Base-by-base conservation (phyloP, 2,329 filamentous ascomycete species). In the Phyllosticta citriasiana region DNA sequence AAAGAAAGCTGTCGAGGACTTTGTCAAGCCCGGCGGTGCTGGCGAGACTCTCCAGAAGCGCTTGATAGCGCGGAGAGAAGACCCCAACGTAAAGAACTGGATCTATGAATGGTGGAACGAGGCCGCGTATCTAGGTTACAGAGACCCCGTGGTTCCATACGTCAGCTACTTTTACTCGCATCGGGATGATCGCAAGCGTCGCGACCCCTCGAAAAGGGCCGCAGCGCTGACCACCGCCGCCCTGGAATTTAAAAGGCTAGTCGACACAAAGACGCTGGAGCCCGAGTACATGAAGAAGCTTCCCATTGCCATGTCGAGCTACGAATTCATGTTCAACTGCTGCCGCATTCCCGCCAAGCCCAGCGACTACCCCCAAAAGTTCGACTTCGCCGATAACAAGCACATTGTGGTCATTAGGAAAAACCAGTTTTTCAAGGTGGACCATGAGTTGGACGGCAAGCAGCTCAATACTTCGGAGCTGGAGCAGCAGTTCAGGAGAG, bases 131-230 rank as follows among this genome's bases (percentile, higher is more conserved):
- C 85, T 99, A 66, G 83, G 79, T 66, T 97, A 97, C 80, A 88
- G 93, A 66, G 94, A 97, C 74, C 94, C 94, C 10, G 90, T 99
- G 55, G 89, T 97, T 19, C 94, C 94, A 64, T 99, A 97, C 73
- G 94, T 99, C 71, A 96, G 91, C 76, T 99, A 99, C 83, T 99
- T 99, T 80, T 99, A 99, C 80, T 97, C 92, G 60, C 93, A 97
- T 79, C 86, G 91, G 67, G 94, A 99, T 76, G 95, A 99, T 77
- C 86, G 90, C 67, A 84, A 87, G 72, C 85, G 93, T 66, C 86
- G 91, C 65, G 85, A 97, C 74, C 94, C 94, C 0, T 87, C 88
- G 65, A 96, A 95, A 82, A 89, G 94, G 65, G 94, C 94, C 3
- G 94, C 94, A 3, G 92, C 93, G 65, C 88, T 99, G 66, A 86